Percentiles rank a stretch among this genome's conserved stretches.
Conservation (phyloP, 805 yeast species). For the Priceomyces carsonii region DNA sequence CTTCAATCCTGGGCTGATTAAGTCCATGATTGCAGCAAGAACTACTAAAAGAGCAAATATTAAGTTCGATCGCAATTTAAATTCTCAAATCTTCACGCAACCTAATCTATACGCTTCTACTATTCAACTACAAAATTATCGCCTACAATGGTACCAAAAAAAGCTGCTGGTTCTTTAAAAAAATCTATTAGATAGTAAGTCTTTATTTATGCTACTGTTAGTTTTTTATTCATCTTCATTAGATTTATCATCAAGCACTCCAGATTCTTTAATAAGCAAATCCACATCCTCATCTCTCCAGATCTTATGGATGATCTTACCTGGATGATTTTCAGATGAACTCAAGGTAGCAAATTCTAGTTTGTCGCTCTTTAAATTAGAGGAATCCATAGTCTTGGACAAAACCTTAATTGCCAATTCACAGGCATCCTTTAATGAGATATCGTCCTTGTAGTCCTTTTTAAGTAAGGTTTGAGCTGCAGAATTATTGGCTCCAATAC, state of each 20-base stretch:
- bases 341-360: conserved; percentile 84
- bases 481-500: conserved; percentile 93
- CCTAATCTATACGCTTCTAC: too few species aligned
- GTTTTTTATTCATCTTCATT: conserved; percentile 27
- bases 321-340: conserved; percentile 47
- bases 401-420: conserved; percentile 88
- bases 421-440: conserved; percentile 72
- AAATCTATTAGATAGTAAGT: conserved; percentile 2
- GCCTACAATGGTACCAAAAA: too few species aligned
- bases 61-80: neutral
- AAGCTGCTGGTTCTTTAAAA: too few species aligned
- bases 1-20: conserved; percentile 8
- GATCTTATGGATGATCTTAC: conserved; percentile 63
- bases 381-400: conserved; percentile 90
- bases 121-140: too few species aligned
- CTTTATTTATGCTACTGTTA: conserved; percentile 24
- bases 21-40: conserved; percentile 13
- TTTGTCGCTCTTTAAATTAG: conserved; percentile 83
- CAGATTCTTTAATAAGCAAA: conserved; percentile 66
- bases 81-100: too few species aligned
- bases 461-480: conserved; percentile 95
- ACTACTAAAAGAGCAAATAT: neutral
- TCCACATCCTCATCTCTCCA: conserved; percentile 84
- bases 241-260: conserved; percentile 52
- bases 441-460: conserved; percentile 89